Conservation (phyloP, 306 rosid genomes). For the Prunus padus region DNA sequence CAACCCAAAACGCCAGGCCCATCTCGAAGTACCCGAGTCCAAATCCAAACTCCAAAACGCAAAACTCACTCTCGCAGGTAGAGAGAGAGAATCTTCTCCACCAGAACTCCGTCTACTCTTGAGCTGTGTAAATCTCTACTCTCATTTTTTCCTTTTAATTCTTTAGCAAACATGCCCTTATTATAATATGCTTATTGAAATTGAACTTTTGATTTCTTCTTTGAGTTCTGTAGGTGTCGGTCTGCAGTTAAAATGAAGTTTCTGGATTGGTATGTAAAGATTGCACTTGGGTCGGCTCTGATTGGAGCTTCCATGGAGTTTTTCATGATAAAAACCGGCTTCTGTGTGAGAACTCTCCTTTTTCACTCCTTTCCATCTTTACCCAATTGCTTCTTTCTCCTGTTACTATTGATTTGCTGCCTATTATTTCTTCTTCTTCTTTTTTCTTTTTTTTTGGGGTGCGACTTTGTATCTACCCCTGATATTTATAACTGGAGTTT, state of each 20-base stretch:
- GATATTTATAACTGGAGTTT: not conserved
- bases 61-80: not conserved
- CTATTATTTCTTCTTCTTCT: not conserved
- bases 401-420: not conserved
- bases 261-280: conserved; percentile 88
- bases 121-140: not conserved
- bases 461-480: not conserved
- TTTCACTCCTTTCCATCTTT: conserved; percentile 14
- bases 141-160: not conserved
- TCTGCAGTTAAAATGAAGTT: conserved; percentile 60
- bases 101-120: not conserved
- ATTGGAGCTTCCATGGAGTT: conserved; percentile 91
- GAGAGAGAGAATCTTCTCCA: not conserved
- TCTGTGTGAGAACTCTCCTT: conserved; percentile 81
- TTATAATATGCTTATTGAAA: not conserved
- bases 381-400: not conserved
- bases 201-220: not conserved
- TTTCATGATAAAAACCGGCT: conserved; percentile 88
- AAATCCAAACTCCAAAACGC: not conserved
- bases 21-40: not conserved
- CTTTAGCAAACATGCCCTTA: not conserved
- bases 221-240: not conserved
- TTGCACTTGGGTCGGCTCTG: conserved; percentile 65
- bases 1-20: not conserved
- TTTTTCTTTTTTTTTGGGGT: not conserved